Base-by-base conservation (phyloP, 169 alveolate genomes). In the Eimeria mitis region DNA sequence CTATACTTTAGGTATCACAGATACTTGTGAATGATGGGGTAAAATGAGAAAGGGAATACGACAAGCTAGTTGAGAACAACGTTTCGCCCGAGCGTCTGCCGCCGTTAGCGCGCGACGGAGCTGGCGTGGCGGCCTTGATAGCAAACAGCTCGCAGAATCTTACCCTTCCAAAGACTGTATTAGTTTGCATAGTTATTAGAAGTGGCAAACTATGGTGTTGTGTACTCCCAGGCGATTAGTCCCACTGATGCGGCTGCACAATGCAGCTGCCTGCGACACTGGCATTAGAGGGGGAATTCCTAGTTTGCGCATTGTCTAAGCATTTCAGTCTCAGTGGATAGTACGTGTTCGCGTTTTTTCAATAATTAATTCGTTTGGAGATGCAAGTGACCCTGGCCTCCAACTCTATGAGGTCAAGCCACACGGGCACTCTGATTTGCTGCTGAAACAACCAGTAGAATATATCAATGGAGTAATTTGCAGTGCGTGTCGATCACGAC, bases 101-200 rank as follows among this genome's bases (percentile, higher is more conserved):
- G 83, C 83, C 21, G 83, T 73, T 31, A 40, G 52, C 54, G 83
- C 44, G 47, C 78, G 44, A 70, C 49, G 49, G 44, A 73, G 83
- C 40, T 73, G 54, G 5, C 83, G 31, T 40, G 83, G 54, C 16
- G 56, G 16, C 54, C 54, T 37, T 23, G 54, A 40, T 40, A 40
- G 52, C 52, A 14, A 37, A 0, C 16, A 37, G 34, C 9, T 40
- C n/a, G 83, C 52, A 73, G 83, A 73, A 73, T 19, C 13, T 73
- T 37, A 4, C 83, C 54, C 54, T 25, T 73, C 54, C 54, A 31
- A 37, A 73, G 13, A 34, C 8, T 70, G 52, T 37, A 40, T 31
- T 23, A 73, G 37, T 5, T 73, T 16, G 83, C 83, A 40, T 40
- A 40, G 13, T 40, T 73, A 19, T 19, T 44, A 40, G 6, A 73